Evolutionary conservation across 768 basidiomycete species (phyloP).

Genomic region (Leccinum pellstonianum): DNA sequence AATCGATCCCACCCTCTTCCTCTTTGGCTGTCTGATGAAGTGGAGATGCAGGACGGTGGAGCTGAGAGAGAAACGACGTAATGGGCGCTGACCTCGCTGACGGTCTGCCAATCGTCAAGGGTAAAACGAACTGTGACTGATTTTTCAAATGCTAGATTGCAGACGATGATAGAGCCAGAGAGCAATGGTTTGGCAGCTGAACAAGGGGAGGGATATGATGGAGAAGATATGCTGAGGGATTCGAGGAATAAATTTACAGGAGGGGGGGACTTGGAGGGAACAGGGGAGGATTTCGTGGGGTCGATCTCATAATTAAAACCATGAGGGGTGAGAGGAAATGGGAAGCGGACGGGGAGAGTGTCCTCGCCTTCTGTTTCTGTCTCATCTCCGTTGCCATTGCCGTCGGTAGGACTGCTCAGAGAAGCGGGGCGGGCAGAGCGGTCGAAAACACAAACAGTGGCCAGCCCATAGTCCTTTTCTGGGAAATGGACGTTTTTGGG

Average conservation of each 20-base stretch:
- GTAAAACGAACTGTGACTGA: slow-evolving; percentile 85
- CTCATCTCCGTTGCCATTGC: slow-evolving; percentile 35
- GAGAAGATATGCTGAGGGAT: slow-evolving; percentile 31
- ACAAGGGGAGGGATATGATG: slow-evolving; percentile 7
- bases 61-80: slow-evolving; percentile 44
- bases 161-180: slow-evolving; percentile 75
- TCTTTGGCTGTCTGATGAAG: neutral
- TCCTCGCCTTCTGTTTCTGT: slow-evolving; percentile 44
- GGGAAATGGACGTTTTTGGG: slow-evolving; percentile 92
- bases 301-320: slow-evolving; percentile 23
- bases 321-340: slow-evolving; percentile 27
- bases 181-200: slow-evolving; percentile 38
- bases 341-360: slow-evolving; percentile 7
- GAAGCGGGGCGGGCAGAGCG: slow-evolving; percentile 69
- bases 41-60: slow-evolving; percentile 32
- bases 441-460: slow-evolving; percentile 60
- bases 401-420: slow-evolving; percentile 32
- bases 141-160: slow-evolving; percentile 87
- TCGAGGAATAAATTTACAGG: slow-evolving; percentile 38
- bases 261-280: slow-evolving; percentile 3
- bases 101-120: slow-evolving; percentile 92
- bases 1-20: slow-evolving; percentile 55
- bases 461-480: slow-evolving; percentile 55
- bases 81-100: slow-evolving; percentile 72
- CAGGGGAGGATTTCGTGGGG: slow-evolving; percentile 14